Conservation (phyloP, 139 green algal species). For the Ostreobium quekettii region DNA sequence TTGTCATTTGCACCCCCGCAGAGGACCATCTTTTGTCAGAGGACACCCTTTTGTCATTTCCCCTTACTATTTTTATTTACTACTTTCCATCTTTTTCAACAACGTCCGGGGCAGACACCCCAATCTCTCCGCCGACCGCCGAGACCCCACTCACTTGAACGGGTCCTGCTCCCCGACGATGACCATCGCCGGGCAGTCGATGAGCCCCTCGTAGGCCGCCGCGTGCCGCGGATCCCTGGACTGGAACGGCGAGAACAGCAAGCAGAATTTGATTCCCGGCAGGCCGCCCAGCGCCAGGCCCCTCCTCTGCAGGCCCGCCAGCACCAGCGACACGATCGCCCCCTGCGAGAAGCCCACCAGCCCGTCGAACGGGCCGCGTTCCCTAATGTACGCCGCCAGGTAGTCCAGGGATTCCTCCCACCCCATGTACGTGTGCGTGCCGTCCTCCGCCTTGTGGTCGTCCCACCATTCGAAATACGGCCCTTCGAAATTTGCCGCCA, state of each 20-base stretch:
- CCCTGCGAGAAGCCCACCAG: conserved; percentile 30
- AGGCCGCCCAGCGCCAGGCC: not conserved
- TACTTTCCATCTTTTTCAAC: too few relatives aligned
- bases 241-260: not conserved
- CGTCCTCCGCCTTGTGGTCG: conserved; percentile 13
- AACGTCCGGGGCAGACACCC: too few relatives aligned
- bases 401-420: conserved; percentile 12
- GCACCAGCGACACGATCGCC: conserved; percentile 8
- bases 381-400: conserved; percentile 5
- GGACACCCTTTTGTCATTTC: too few relatives aligned
- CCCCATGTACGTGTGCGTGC: not conserved
- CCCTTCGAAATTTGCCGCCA: conserved; percentile 20
- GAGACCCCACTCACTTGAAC: too few relatives aligned
- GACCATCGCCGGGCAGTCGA: too few relatives aligned
- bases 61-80: too few relatives aligned
- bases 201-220: too few relatives aligned
- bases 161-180: too few relatives aligned
- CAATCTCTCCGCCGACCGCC: too few relatives aligned
- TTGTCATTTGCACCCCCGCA: too few relatives aligned
- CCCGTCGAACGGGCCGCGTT: conserved; percentile 16
- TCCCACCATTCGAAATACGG: conserved; percentile 36
- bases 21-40: too few relatives aligned
- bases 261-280: conserved; percentile 4
- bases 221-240: too few relatives aligned
- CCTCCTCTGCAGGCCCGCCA: conserved; percentile 19